Evolutionary conservation across 768 basidiomycete genomes (phyloP).

Genomic region (Lactarius sanguifluus): DNA sequence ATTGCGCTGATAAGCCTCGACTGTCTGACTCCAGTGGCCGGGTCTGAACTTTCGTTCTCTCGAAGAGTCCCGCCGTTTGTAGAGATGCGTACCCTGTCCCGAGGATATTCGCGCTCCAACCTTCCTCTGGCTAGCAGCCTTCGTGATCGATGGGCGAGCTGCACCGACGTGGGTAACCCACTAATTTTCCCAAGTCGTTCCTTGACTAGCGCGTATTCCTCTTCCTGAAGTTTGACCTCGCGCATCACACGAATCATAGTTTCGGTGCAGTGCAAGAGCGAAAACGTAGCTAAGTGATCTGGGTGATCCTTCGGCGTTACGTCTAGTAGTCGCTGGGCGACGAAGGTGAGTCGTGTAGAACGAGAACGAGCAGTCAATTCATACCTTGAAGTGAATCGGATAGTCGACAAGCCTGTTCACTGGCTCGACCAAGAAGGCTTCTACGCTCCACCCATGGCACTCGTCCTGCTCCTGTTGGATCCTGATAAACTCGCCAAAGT

Average conservation of each 20-base stretch:
- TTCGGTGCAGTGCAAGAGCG: slow-evolving; percentile 63
- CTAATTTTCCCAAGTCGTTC: slow-evolving; percentile 56
- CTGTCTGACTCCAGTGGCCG: slow-evolving; percentile 19
- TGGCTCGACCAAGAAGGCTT: slow-evolving; percentile 72
- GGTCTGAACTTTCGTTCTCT: not conserved
- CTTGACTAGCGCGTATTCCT: slow-evolving; percentile 79
- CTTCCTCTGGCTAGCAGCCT: slow-evolving; percentile 68
- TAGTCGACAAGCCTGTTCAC: slow-evolving; percentile 70
- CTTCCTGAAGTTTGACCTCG: slow-evolving; percentile 83
- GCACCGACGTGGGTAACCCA: slow-evolving; percentile 53
- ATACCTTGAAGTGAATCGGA: slow-evolving; percentile 70
- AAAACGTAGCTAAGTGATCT: slow-evolving; percentile 69
- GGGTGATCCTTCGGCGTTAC: slow-evolving; percentile 67
- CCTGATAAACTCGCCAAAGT: slow-evolving; percentile 83
- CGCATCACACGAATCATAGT: slow-evolving; percentile 74
- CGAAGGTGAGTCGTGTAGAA: slow-evolving; percentile 17
- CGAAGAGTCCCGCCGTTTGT: not conserved
- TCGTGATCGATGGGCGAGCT: slow-evolving; percentile 71
- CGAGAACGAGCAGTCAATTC: slow-evolving; percentile 33
- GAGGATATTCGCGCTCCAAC: slow-evolving; percentile 48
- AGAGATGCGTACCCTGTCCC: slow-evolving; percentile 14
- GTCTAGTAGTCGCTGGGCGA: slow-evolving; percentile 61
- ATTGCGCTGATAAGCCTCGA: slow-evolving; percentile 26
- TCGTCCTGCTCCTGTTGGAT: slow-evolving; percentile 58
- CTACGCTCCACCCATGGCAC: slow-evolving; percentile 62